Percentiles rank a stretch among this genome's conserved stretches.
Conservation (phyloP, 2,329 filamentous ascomycete genomes). For the Scorias spongiosa region DNA sequence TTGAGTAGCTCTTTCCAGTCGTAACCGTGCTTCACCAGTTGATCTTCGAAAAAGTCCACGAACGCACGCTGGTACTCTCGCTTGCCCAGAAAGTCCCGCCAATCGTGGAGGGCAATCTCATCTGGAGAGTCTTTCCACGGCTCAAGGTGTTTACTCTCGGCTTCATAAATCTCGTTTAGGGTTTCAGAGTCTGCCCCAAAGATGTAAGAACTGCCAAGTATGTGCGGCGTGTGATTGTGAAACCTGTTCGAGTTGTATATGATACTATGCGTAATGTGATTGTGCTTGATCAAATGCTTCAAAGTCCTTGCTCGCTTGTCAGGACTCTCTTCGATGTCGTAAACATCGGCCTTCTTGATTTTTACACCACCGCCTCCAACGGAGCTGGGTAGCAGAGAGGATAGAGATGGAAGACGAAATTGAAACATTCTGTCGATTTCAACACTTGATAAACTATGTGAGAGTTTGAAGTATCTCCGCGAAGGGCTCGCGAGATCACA, state of each 20-base stretch:
- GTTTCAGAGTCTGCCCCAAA: slow-evolving; percentile 61
- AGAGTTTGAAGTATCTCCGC: too few species aligned
- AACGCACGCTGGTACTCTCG: slow-evolving; percentile 72
- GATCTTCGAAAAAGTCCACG: slow-evolving; percentile 91
- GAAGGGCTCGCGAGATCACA: too few species aligned
- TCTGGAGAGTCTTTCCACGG: slow-evolving; percentile 71
- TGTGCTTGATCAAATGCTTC: slow-evolving; percentile 80
- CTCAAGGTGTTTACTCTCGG: slow-evolving; percentile 54
- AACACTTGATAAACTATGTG: background rate
- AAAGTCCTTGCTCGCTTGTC: slow-evolving; percentile 70
- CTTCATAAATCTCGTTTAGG: slow-evolving; percentile 68
- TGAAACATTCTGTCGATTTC: slow-evolving; percentile 11
- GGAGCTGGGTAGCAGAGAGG: slow-evolving; percentile 11
- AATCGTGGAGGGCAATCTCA: slow-evolving; percentile 71
- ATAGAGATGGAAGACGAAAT: slow-evolving; percentile 15
- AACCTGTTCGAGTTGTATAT: slow-evolving; percentile 60
- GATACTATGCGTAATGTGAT: slow-evolving; percentile 80
- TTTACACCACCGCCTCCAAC: slow-evolving; percentile 20
- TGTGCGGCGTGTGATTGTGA: slow-evolving; percentile 72
- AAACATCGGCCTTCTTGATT: slow-evolving; percentile 54
- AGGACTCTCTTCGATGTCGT: slow-evolving; percentile 64
- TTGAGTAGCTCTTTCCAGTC: slow-evolving; percentile 68
- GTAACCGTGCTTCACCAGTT: slow-evolving; percentile 61
- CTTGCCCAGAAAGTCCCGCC: slow-evolving; percentile 71
- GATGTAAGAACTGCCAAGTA: slow-evolving; percentile 72